Percentiles rank a stretch among this genome's conserved stretches.
Evolutionary conservation across 306 rosid genomes (phyloP).

Genomic region (Styphnolobium japonicum): DNA sequence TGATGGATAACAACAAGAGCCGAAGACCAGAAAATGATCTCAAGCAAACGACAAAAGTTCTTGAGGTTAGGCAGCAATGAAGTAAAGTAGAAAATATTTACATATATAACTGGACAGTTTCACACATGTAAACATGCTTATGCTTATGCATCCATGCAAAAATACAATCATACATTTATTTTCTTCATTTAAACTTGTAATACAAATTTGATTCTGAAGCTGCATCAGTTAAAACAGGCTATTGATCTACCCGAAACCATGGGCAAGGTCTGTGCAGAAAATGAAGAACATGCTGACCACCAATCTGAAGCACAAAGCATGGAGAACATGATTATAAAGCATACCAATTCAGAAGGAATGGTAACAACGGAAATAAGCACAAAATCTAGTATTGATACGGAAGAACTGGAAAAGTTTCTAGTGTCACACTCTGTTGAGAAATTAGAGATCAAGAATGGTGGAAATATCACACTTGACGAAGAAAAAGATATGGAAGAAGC

Average conservation of each 20-base stretch:
- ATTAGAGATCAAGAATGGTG: not conserved
- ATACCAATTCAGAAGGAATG: not conserved
- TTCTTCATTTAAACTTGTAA: not conserved
- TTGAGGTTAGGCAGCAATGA: conserved; percentile 5
- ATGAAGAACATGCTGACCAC: not conserved
- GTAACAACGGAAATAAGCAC: not conserved
- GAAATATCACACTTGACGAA: not conserved
- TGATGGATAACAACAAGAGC: not conserved
- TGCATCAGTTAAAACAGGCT: not conserved
- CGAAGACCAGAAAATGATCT: not conserved
- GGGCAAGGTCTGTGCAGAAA: not conserved
- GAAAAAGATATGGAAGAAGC: not conserved
- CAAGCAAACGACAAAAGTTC: not conserved
- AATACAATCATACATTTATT: not conserved
- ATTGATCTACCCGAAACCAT: not conserved
- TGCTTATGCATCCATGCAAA: not conserved
- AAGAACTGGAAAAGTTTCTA: not conserved
- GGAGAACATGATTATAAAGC: not conserved
- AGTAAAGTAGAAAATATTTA: not conserved
- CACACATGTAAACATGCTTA: not conserved
- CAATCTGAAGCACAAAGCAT: not conserved
- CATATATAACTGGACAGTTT: not conserved
- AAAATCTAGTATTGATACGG: not conserved
- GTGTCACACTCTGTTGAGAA: not conserved
- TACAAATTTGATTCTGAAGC: not conserved